Evolutionary conservation across 495 filamentous ascomycete species (phyloP), one percentile per base, ranked within the genome.

Genomic region (Penicillium ochrochloron): DNA sequence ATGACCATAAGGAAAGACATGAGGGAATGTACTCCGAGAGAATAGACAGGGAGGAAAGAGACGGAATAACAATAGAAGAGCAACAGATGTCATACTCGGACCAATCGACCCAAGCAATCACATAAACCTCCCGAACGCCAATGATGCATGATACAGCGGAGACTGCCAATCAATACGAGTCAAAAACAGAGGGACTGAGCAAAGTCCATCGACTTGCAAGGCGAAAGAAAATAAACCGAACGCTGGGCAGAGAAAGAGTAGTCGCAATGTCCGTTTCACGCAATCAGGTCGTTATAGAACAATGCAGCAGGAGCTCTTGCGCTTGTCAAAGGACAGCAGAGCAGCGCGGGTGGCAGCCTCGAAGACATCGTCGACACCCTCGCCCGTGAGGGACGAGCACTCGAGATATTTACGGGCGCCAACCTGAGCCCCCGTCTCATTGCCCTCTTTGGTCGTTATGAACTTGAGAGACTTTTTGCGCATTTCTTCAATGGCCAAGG

Each of bases 311-410:
- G 58, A 79, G 62, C 87, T 85, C 75, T 96, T 91, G 29, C 88
- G 87, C 76, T 94, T 94, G 70, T 98, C 94, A 62, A 96, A 95
- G 39, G 88, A 94, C 21, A 97, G 84, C 59, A 99, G 81, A 31
- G 95, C 94, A n/a, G 95, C 94, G 71, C 95, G 85, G 59, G 95
- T 99, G 10, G 95, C 95, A 31, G 95, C 95, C 75, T 99, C 95
- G 72, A 99, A 99, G 14, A 99, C 95, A 78, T 99, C 95, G 76
- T 99, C 95, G 25, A 99, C 95, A 14, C 95, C 95, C 73, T 99
- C 96, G 54, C 95, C 95, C n/a, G 92, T 97, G 67, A 99, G 78
- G 34, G 91, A 94, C 5, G 94, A 97, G 79, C 95, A 99, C 74
- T 99, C 95, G 54, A 99, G 89, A 69, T 99, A 99, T 79, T 97